These are phyloP conservation scores for Pyrrhoderma noxium DNA, from an alignment of 1,284 basidiomycete species.

Conservation along the genomic window DNA sequence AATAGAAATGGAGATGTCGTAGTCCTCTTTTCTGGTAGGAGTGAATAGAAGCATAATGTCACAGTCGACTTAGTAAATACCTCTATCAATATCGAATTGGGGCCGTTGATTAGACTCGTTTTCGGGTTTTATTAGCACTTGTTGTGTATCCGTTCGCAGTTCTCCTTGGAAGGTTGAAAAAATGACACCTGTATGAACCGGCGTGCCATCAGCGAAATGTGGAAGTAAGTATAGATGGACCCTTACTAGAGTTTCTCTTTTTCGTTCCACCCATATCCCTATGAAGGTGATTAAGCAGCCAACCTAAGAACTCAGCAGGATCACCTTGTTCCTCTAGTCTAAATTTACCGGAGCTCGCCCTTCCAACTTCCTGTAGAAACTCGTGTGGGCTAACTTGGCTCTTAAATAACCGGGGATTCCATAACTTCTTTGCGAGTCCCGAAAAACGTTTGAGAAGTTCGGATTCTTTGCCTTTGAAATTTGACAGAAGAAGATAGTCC, in stretches of 20 bases:
- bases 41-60: slow-evolving; percentile 14
- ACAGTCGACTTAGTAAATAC: slow-evolving; percentile 35
- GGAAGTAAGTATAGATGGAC: not conserved
- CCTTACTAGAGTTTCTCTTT: slow-evolving; percentile 79
- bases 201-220: slow-evolving; percentile 13
- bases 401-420: slow-evolving; percentile 96
- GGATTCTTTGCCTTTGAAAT: slow-evolving; percentile 63
- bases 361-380: slow-evolving; percentile 92
- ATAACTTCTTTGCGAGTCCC: slow-evolving; percentile 82
- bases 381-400: slow-evolving; percentile 98
- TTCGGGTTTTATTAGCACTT: slow-evolving; percentile 81
- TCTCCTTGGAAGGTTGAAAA: slow-evolving; percentile 94
- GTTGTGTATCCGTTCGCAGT: slow-evolving; percentile 88
- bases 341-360: slow-evolving; percentile 84
- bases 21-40: slow-evolving; percentile 71
- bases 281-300: slow-evolving; percentile 92
- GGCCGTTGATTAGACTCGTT: slow-evolving; percentile 67
- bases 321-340: slow-evolving; percentile 91
- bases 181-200: slow-evolving; percentile 60
- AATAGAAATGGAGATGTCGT: slow-evolving; percentile 88
- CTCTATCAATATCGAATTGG: slow-evolving; percentile 86
- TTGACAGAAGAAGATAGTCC: slow-evolving; percentile 77
- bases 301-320: slow-evolving; percentile 93
- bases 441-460: slow-evolving; percentile 88
- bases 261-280: slow-evolving; percentile 86